These are phyloP conservation scores for Dioscorea dumetorum DNA, from an alignment of 106 monocot species.

Conservation along the genomic window DNA sequence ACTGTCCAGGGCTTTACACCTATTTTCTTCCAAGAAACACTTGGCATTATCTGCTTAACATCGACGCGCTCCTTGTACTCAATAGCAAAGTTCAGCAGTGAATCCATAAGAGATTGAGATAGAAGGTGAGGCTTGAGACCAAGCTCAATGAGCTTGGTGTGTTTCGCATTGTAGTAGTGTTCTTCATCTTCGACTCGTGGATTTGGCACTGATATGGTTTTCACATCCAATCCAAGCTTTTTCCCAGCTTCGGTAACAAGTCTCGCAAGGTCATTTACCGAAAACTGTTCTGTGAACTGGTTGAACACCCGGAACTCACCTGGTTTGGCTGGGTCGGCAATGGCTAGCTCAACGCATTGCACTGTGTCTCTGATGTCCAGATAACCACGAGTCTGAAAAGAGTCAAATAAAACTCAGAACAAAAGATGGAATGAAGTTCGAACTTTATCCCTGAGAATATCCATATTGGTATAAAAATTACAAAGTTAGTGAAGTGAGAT, in stretches of 20 bases:
- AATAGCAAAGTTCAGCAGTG: slow-evolving; percentile 73
- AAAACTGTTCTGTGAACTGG: slow-evolving; percentile 97
- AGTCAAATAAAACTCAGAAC: not conserved
- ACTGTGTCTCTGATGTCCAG: slow-evolving; percentile 95
- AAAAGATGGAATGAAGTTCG: not conserved
- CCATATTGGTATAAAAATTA: not conserved
- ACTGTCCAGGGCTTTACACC: slow-evolving; percentile 54
- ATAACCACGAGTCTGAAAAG: slow-evolving; percentile 81
- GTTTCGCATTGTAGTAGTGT: slow-evolving; percentile 92
- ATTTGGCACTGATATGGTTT: slow-evolving; percentile 73
- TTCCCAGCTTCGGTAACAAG: slow-evolving; percentile 69
- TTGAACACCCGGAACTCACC: slow-evolving; percentile 96
- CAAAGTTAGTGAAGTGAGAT: not conserved
- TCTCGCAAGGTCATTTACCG: slow-evolving; percentile 72
- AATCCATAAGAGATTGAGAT: slow-evolving; percentile 87
- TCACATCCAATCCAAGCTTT: slow-evolving; percentile 84
- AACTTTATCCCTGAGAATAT: not conserved
- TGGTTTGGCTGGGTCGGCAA: slow-evolving; percentile 81
- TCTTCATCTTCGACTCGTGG: slow-evolving; percentile 95
- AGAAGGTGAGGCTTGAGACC: slow-evolving; percentile 78
- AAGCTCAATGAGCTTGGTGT: slow-evolving; percentile 78
- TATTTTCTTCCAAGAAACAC: slow-evolving; percentile 91
- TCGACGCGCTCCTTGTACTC: slow-evolving; percentile 69
- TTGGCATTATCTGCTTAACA: slow-evolving; percentile 80
- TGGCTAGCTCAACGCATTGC: slow-evolving; percentile 88